Percentiles rank a stretch among this genome's conserved stretches.
phyloP scores from a whole-genome alignment of 441 rosid genomes.

The Gossypium lobatum region DNA sequence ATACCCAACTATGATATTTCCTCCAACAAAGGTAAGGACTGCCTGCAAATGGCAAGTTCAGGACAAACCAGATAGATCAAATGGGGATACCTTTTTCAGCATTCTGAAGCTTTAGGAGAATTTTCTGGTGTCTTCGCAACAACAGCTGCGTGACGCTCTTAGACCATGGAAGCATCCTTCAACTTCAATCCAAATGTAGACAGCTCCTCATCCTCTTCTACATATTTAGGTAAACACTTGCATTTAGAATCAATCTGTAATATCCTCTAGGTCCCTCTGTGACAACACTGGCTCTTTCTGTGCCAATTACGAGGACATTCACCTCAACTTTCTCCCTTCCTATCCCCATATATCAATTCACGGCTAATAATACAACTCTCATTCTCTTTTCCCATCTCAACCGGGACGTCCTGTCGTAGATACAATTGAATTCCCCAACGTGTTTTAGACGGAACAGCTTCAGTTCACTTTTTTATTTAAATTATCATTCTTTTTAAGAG shows the following conservation, averaged over 20 bases:
- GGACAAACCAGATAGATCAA: neutral
- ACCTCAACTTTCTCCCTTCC: slow-evolving; percentile 83
- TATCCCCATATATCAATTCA: slow-evolving; percentile 72
- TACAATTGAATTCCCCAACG: slow-evolving; percentile 35
- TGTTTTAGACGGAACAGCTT: slow-evolving; percentile 46
- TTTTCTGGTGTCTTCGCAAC: slow-evolving; percentile 73
- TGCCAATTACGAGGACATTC: slow-evolving; percentile 45
- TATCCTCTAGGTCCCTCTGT: slow-evolving; percentile 79
- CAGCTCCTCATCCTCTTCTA: slow-evolving; percentile 57
- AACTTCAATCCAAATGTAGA: slow-evolving; percentile 80
- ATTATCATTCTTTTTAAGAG: too few relatives aligned
- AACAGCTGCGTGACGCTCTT: slow-evolving; percentile 55
- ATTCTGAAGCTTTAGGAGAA: slow-evolving; percentile 57
- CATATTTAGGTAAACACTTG: slow-evolving; percentile 80
- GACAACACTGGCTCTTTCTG: slow-evolving; percentile 57
- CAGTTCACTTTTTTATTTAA: slow-evolving; percentile 32
- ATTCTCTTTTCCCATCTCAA: slow-evolving; percentile 89
- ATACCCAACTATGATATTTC: slow-evolving; percentile 1
- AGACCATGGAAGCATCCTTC: slow-evolving; percentile 56
- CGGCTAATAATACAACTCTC: slow-evolving; percentile 69
- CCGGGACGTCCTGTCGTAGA: slow-evolving; percentile 64
- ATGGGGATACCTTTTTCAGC: slow-evolving; percentile 20
- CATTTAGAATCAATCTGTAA: slow-evolving; percentile 79
- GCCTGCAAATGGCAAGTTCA: neutral
- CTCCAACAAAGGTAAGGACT: neutral